Conservation (phyloP, 1,139 yeast genomes). For the Zygoascus sp. region DNA sequence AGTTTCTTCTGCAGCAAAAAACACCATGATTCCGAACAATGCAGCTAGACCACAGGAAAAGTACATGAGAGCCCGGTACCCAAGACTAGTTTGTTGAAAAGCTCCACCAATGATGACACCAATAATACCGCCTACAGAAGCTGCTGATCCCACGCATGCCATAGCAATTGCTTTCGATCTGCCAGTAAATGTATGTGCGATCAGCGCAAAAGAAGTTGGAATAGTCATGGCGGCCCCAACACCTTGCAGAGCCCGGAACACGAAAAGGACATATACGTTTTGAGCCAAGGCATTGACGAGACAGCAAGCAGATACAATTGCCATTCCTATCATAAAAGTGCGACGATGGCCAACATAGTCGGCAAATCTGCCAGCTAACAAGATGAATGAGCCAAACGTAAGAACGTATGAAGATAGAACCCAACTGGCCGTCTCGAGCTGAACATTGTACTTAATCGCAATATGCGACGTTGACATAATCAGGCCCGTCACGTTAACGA, state of each 20-base stretch:
- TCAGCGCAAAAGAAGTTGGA: slow-evolving; percentile 34
- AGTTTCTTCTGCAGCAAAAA: slow-evolving; percentile 28
- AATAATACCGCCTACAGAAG: slow-evolving; percentile 30
- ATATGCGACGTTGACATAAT: slow-evolving; percentile 29
- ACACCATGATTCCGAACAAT: slow-evolving; percentile 19
- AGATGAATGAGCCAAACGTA: slow-evolving; percentile 38
- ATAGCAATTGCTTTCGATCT: slow-evolving; percentile 28
- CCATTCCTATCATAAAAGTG: slow-evolving; percentile 26
- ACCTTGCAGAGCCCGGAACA: slow-evolving; percentile 40
- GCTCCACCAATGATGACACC: slow-evolving; percentile 39
- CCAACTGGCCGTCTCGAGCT: slow-evolving; percentile 35
- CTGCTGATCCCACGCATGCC: slow-evolving; percentile 29
- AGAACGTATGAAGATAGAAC: slow-evolving; percentile 38
- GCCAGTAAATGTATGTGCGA: slow-evolving; percentile 34
- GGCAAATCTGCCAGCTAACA: slow-evolving; percentile 37
- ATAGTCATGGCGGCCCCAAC: slow-evolving; percentile 36
- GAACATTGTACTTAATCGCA: slow-evolving; percentile 25
- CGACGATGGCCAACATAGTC: slow-evolving; percentile 37
- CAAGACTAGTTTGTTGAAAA: slow-evolving; percentile 31
- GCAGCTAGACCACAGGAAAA: slow-evolving; percentile 29
- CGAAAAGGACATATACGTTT: slow-evolving; percentile 29
- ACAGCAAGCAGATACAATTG: slow-evolving; percentile 28
- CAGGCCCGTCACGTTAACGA: slow-evolving; percentile 32
- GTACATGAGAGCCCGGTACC: slow-evolving; percentile 34
- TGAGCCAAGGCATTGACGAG: slow-evolving; percentile 34